These are phyloP conservation scores for Fusarium oligoseptatum DNA, from an alignment of 2,329 filamentous ascomycete species.

Conservation along the genomic window DNA sequence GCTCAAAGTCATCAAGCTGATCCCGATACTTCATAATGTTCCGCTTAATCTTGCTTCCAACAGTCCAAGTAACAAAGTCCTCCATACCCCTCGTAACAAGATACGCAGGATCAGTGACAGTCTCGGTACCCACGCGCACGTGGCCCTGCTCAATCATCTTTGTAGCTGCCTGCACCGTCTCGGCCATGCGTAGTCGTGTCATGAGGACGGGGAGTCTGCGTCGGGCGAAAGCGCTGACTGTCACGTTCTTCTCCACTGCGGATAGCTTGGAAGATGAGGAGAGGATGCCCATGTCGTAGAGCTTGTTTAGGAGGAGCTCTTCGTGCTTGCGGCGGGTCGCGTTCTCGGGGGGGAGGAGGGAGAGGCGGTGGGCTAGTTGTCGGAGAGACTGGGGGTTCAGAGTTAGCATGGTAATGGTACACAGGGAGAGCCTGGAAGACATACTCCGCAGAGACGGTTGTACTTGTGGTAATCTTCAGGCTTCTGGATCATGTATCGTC, in stretches of 20 bases:
- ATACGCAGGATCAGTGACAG: constrained; percentile 90
- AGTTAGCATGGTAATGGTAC: constrained; percentile 42
- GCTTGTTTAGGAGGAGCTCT: constrained; percentile 87
- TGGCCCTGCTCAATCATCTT: constrained; percentile 96
- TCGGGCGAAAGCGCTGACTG: constrained; percentile 89
- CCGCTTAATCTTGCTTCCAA: constrained; percentile 96
- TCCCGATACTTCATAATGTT: constrained; percentile 96
- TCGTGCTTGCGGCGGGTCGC: constrained; percentile 87
- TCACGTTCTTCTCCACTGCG: constrained; percentile 88
- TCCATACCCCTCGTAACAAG: constrained; percentile 91
- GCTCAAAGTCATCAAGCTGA: constrained; percentile 95
- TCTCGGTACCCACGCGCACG: constrained; percentile 90
- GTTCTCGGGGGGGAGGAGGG: constrained; percentile 84
- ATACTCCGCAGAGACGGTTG: constrained; percentile 76
- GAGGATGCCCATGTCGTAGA: constrained; percentile 92
- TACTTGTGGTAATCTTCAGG: constrained; percentile 84
- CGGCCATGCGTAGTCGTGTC: constrained; percentile 91
- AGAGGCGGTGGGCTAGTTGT: constrained; percentile 89
- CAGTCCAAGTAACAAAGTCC: constrained; percentile 96
- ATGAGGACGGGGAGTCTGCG: constrained; percentile 89
- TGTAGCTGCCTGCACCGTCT: constrained; percentile 85
- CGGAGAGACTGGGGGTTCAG: constrained; percentile 73
- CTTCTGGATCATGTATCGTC: constrained; percentile 92
- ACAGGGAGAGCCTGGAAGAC: constrained; percentile 44
- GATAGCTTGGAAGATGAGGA: constrained; percentile 81